A percentile compares a stretch with the other conserved stretches of the same genome.
phyloP scores from a whole-genome alignment of 2,329 filamentous ascomycete species.

The Ophiobolus disseminans region DNA sequence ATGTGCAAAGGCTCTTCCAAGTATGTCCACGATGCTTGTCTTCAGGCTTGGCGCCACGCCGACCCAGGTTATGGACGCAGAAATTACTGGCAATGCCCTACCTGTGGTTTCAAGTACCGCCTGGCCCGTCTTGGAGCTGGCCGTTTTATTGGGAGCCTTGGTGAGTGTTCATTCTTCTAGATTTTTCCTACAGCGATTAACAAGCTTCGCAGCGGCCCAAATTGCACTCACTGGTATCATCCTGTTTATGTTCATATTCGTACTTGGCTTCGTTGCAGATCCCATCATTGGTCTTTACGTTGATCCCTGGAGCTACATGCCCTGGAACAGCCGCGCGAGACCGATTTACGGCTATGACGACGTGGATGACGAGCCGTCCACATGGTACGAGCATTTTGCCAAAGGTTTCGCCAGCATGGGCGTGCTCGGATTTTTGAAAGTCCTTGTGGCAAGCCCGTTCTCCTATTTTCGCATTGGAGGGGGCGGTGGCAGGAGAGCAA shows the following conservation, averaged over 20 bases:
- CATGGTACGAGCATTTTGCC: conserved; percentile 83
- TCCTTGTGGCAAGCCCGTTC: conserved; percentile 75
- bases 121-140: conserved; percentile 80
- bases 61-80: conserved; percentile 68
- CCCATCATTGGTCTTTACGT: conserved; percentile 89
- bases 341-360: conserved; percentile 31
- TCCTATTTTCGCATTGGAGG: conserved; percentile 74
- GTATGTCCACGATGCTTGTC: conserved; percentile 92
- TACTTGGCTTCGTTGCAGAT: conserved; percentile 90
- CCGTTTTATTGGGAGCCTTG: conserved; percentile 61
- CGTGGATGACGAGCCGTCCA: conserved; percentile 49
- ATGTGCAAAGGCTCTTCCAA: conserved; percentile 91
- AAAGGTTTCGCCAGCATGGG: conserved; percentile 93
- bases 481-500: conserved; percentile 61
- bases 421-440: conserved; percentile 83
- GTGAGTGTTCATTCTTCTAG: conserved; percentile 34
- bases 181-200: conserved; percentile 14
- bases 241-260: conserved; percentile 74
- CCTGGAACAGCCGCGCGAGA: conserved; percentile 32
- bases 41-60: conserved; percentile 81
- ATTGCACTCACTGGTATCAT: conserved; percentile 74
- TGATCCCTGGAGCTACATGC: conserved; percentile 66
- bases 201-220: conserved; percentile 60
- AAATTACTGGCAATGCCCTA: conserved; percentile 87
- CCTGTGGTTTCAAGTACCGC: conserved; percentile 83